Percentiles rank a stretch among this genome's conserved stretches.
Conservation (phyloP, 495 filamentous ascomycete species). For the Cenococcum geophilum region DNA sequence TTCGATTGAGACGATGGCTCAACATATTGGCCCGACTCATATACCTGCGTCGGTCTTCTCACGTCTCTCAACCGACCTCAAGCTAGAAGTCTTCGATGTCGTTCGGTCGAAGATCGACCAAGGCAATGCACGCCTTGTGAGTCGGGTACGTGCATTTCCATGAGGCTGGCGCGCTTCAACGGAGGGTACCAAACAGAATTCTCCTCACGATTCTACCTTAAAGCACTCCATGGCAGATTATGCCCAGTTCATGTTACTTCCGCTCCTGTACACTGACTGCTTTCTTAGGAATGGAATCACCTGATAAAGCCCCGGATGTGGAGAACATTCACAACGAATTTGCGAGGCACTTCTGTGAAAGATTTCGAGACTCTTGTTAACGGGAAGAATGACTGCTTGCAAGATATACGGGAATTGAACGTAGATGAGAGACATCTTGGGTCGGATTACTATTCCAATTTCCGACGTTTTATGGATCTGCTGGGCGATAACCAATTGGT, state of each 20-base stretch:
- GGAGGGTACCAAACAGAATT: too few relatives aligned
- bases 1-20: too few relatives aligned
- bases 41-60: slow-evolving; percentile 4
- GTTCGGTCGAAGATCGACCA: slow-evolving; percentile 16
- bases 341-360: not conserved
- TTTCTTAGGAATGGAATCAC: slow-evolving; percentile 14
- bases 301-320: slow-evolving; percentile 13
- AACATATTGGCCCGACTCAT: slow-evolving; percentile 2
- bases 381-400: slow-evolving; percentile 6
- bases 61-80: slow-evolving; percentile 10
- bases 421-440: not conserved
- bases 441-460: slow-evolving; percentile 5
- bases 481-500: slow-evolving; percentile 12
- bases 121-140: slow-evolving; percentile 17
- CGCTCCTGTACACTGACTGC: not conserved
- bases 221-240: too few relatives aligned
- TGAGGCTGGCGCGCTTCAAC: too few relatives aligned
- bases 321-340: slow-evolving; percentile 7
- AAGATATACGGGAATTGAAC: slow-evolving; percentile 9
- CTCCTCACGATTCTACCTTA: too few relatives aligned
- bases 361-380: not conserved
- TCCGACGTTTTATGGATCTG: slow-evolving; percentile 10
- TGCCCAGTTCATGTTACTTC: not conserved
- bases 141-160: slow-evolving; percentile 4
- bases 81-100: slow-evolving; percentile 16